phyloP scores from a whole-genome alignment of 768 basidiomycete species.

The Pleurotus tuber-regium region DNA sequence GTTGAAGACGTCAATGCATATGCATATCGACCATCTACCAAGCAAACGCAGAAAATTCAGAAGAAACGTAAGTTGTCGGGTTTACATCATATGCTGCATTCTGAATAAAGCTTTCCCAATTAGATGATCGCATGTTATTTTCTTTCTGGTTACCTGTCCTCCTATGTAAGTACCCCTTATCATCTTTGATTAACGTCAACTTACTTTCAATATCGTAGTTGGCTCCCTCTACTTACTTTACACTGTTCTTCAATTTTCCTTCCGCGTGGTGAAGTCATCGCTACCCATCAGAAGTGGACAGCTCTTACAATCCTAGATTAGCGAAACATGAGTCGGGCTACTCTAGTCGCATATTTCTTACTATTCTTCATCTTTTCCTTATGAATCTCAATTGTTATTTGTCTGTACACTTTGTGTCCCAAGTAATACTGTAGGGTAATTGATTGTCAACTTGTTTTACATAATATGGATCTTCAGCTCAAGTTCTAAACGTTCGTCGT shows the following conservation, averaged over 20 bases:
- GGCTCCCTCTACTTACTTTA: conserved; percentile 63
- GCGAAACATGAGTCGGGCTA: not conserved
- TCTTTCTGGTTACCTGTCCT: conserved; percentile 88
- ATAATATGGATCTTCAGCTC: too few species aligned
- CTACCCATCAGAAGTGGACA: conserved; percentile 30
- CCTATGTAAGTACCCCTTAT: conserved; percentile 50
- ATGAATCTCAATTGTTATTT: not conserved
- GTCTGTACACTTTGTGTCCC: not conserved
- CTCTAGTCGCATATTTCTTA: not conserved
- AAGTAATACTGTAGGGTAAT: not conserved
- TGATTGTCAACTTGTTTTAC: not conserved
- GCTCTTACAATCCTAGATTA: conserved; percentile 5
- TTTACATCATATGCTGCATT: too few species aligned
- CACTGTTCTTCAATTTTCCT: conserved; percentile 49
- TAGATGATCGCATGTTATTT: conserved; percentile 83
- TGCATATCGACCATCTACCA: conserved; percentile 55
- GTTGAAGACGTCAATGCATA: conserved; percentile 70
- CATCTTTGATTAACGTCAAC: conserved; percentile 1
- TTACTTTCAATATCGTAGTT: conserved; percentile 32
- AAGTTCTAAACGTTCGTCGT: too few species aligned
- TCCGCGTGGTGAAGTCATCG: conserved; percentile 46
- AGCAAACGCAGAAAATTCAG: conserved; percentile 43
- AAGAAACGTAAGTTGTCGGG: conserved; percentile 64
- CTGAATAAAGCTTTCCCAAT: too few species aligned
- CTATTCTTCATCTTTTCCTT: not conserved